Base-by-base conservation (phyloP, 2,329 filamentous ascomycete genomes). In the Ophiocordyceps sinensis region DNA sequence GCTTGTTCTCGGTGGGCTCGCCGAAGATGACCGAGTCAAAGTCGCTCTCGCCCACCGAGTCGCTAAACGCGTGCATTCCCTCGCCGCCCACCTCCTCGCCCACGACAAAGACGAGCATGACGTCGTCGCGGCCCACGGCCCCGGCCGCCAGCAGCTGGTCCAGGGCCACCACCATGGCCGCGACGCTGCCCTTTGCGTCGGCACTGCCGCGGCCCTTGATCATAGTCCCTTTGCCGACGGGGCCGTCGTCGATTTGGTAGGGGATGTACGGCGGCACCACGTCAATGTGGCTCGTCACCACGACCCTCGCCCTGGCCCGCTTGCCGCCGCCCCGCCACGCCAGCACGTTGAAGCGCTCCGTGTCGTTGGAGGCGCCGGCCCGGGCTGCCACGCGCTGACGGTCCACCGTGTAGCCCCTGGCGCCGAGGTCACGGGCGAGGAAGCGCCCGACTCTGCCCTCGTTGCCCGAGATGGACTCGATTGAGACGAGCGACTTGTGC, bases 1-100 rank as follows among this genome's bases (percentile, higher is more conserved):
- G 79, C 59, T 83, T 85, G 49, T 80, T 75, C 53, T 94, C 86
- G 0, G 91, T 98, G 1, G 89, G 89, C 58, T 98, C 91, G 34
- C 91, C 89, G 54, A 95, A 96, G 53, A 91, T 82, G 51, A 85
- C 79, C 4, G 85, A 77, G 29, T 80, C 71, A 19, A 77, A 68
- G 3, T 59, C 52, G 36, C 60, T 51, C 6, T 53, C 41, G 13
- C 51, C 45, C 1, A 63, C 44, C 0, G 54, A 58, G 5, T 61
- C 52, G 19, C 66, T 71, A 44, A 77, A 76, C 37, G 55, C 45
- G 28, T 56, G 57, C 89, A 96, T 96, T 9, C 89, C 89, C 46
- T 82, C 80, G 10, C 89, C 89, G 4, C 67, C 68, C 3, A 70
- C 72, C 59, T 96, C 89, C 59, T 98, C 89, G 44, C 85, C 87